Evolutionary conservation across 2,329 filamentous ascomycete genomes (phyloP).

Genomic region (Hypoxylon rubiginosum): DNA sequence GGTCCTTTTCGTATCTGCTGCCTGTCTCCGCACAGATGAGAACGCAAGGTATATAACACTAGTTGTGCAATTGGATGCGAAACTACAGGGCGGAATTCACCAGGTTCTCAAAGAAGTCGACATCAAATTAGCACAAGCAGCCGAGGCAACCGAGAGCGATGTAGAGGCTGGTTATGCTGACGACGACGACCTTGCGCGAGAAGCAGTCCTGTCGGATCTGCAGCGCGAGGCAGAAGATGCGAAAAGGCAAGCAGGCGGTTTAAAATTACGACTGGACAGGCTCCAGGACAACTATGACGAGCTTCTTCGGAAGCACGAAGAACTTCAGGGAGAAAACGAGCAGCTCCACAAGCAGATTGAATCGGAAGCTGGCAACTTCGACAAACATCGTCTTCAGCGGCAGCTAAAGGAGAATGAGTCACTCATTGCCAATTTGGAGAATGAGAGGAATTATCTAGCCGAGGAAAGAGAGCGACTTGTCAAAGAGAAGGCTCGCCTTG

Average conservation of each 20-base stretch:
- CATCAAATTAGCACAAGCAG: conserved; percentile 53
- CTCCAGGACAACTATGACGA: conserved; percentile 74
- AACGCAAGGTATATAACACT: conserved; percentile 44
- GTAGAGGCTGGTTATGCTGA: conserved; percentile 46
- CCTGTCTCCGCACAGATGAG: conserved; percentile 43
- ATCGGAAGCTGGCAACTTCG: conserved; percentile 64
- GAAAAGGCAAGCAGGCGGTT: conserved; percentile 70
- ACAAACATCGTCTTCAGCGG: conserved; percentile 66
- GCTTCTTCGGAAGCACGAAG: conserved; percentile 64
- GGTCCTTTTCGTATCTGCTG: conserved; percentile 44
- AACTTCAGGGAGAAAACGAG: conserved; percentile 73
- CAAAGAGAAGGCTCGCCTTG: conserved; percentile 53
- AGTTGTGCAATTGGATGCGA: conserved; percentile 37
- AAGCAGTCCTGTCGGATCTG: conserved; percentile 67
- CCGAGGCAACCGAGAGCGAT: conserved; percentile 52
- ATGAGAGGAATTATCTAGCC: conserved; percentile 69
- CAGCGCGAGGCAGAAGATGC: conserved; percentile 65
- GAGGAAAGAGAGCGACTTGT: conserved; percentile 59
- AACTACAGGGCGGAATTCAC: conserved; percentile 51
- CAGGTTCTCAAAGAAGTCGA: conserved; percentile 54
- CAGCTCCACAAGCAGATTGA: conserved; percentile 68
- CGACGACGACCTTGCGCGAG: conserved; percentile 68
- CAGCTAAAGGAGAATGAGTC: conserved; percentile 76
- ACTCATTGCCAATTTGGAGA: conserved; percentile 78
- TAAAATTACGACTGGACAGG: conserved; percentile 70